phyloP scores from a whole-genome alignment of 768 basidiomycete genomes.

The Phylloporus sp. region DNA sequence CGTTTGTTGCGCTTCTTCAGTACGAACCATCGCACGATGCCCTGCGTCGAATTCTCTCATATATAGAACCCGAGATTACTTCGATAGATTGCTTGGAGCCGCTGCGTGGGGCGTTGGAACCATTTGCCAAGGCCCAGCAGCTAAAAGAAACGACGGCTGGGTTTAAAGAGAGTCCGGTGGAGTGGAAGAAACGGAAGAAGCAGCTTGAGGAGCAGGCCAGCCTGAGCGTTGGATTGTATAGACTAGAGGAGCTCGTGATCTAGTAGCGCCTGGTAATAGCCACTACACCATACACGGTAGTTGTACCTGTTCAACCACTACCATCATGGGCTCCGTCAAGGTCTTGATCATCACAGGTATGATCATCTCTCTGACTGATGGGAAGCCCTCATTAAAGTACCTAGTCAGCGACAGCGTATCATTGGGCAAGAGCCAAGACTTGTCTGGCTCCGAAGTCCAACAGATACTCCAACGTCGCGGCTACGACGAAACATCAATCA shows the following conservation, averaged over 20 bases:
- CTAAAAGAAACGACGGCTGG: constrained; percentile 40
- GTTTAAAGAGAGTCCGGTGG: constrained; percentile 31
- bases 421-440: constrained; percentile 44
- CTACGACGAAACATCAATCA: constrained; percentile 33
- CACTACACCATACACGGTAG: too few species aligned
- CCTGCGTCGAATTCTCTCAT: constrained; percentile 44
- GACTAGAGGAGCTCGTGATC: constrained; percentile 64
- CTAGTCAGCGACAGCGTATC: constrained; percentile 69
- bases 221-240: constrained; percentile 60
- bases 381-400: constrained; percentile 1
- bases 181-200: constrained; percentile 53
- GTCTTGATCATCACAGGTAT: constrained; percentile 28
- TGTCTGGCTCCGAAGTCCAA: constrained; percentile 61
- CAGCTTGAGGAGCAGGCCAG: constrained; percentile 47
- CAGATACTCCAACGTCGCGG: constrained; percentile 40
- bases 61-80: constrained; percentile 52
- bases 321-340: constrained; percentile 22
- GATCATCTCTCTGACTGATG: not conserved
- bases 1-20: constrained; percentile 62
- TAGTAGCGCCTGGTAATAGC: constrained; percentile 22
- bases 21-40: constrained; percentile 54
- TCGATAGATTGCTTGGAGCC: constrained; percentile 47
- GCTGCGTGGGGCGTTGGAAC: constrained; percentile 58
- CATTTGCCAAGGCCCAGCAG: constrained; percentile 53
- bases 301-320: not conserved